Evolutionary conservation across 1,139 yeast species (phyloP).

Genomic region (Blastobotrys aristatus): DNA sequence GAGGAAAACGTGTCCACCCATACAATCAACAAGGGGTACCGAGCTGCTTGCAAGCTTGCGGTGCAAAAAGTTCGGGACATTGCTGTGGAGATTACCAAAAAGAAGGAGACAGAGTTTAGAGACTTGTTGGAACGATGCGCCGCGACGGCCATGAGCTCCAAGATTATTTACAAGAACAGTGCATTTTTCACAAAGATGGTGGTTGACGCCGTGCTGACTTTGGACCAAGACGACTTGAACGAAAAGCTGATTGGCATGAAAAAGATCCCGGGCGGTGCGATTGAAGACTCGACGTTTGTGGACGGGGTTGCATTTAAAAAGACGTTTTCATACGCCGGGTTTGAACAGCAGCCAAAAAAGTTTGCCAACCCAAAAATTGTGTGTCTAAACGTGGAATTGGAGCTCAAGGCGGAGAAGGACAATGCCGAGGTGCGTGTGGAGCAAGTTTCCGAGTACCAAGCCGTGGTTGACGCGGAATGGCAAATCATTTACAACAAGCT

Average conservation of each 20-base stretch:
- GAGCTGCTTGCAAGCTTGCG: conserved; percentile 76
- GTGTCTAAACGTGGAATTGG: conserved; percentile 85
- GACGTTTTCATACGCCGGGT: conserved; percentile 95
- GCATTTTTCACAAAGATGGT: conserved; percentile 92
- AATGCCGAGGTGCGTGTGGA: conserved; percentile 98
- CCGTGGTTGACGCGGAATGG: conserved; percentile 98
- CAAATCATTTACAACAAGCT: conserved; percentile 82
- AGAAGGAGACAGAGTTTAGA: conserved; percentile 49
- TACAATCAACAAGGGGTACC: conserved; percentile 79
- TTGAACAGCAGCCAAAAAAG: conserved; percentile 94
- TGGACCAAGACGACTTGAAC: conserved; percentile 80
- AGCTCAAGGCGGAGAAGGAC: conserved; percentile 96
- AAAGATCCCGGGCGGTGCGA: conserved; percentile 93
- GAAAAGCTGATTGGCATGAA: conserved; percentile 91
- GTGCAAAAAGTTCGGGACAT: conserved; percentile 66
- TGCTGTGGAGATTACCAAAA: conserved; percentile 56
- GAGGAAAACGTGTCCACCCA: conserved; percentile 96
- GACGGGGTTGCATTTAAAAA: conserved; percentile 97
- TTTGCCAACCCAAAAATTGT: conserved; percentile 78
- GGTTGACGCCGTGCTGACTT: conserved; percentile 85
- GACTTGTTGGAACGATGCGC: conserved; percentile 88
- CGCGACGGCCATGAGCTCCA: conserved; percentile 94
- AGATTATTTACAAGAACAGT: conserved; percentile 80
- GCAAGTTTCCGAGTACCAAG: conserved; percentile 90
- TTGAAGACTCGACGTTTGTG: conserved; percentile 85